A percentile compares a stretch with the other conserved stretches of the same genome.
phyloP scores from a whole-genome alignment of 768 basidiomycete species.

The Fomitopsis pulvina region DNA sequence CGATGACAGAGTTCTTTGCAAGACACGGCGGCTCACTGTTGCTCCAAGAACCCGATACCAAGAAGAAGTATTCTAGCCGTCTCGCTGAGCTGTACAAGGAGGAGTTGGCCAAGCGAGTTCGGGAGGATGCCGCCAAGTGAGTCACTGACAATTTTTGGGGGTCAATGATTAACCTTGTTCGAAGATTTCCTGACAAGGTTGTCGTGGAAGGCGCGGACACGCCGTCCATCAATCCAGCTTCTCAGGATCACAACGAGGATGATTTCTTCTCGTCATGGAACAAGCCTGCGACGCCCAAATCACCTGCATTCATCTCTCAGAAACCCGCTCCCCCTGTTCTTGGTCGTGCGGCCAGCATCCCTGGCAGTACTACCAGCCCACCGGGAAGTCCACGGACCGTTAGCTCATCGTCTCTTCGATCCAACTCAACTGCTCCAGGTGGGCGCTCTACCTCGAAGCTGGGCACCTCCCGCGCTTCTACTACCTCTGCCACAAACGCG shows the following conservation, averaged over 20 bases:
- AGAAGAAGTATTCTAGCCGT: slow-evolving; percentile 85
- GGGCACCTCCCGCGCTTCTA: slow-evolving; percentile 36
- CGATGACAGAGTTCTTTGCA: slow-evolving; percentile 82
- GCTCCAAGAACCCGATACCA: slow-evolving; percentile 66
- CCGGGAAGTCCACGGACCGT: slow-evolving; percentile 48
- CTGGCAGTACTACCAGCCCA: slow-evolving; percentile 21
- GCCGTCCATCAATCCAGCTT: slow-evolving; percentile 11
- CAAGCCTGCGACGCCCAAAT: slow-evolving; percentile 48
- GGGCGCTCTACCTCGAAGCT: slow-evolving; percentile 29
- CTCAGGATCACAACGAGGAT: slow-evolving; percentile 53
- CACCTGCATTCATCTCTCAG: slow-evolving; percentile 24
- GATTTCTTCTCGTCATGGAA: slow-evolving; percentile 99
- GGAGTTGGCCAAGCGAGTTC: slow-evolving; percentile 74
- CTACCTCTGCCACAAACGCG: slow-evolving; percentile 22
- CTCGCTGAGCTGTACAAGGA: slow-evolving; percentile 89
- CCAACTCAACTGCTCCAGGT: slow-evolving; percentile 29
- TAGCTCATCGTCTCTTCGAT: slow-evolving; percentile 56
- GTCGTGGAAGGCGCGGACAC: slow-evolving; percentile 68
- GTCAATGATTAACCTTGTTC: neutral
- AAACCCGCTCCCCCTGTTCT: slow-evolving; percentile 50
- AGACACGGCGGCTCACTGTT: slow-evolving; percentile 77
- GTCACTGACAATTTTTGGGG: slow-evolving; percentile 17
- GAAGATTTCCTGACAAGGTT: slow-evolving; percentile 72
- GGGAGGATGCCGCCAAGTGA: slow-evolving; percentile 67
- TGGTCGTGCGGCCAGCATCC: slow-evolving; percentile 37